Evolutionary conservation across 805 yeast genomes (phyloP).

Genomic region (Candida andamanensis): DNA sequence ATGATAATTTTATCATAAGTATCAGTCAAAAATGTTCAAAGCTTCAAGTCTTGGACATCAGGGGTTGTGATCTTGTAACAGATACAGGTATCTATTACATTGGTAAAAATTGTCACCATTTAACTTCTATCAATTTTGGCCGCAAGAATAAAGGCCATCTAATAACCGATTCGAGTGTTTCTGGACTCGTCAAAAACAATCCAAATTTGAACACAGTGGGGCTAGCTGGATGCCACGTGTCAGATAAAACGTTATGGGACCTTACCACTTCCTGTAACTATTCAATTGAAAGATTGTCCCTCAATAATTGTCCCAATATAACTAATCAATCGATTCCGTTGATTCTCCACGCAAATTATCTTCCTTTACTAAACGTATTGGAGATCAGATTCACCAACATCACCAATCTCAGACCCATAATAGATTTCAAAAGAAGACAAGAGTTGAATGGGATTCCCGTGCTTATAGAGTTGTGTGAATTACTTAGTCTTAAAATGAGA

Average conservation of each 20-base stretch:
- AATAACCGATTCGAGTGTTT: slow-evolving; percentile 66
- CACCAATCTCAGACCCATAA: slow-evolving; percentile 56
- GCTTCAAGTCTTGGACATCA: slow-evolving; percentile 61
- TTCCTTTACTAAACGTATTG: slow-evolving; percentile 61
- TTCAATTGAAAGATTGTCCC: slow-evolving; percentile 57
- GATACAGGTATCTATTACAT: slow-evolving; percentile 73
- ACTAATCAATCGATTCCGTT: slow-evolving; percentile 57
- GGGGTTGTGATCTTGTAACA: slow-evolving; percentile 77
- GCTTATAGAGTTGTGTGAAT: slow-evolving; percentile 75
- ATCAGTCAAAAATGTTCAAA: slow-evolving; percentile 54
- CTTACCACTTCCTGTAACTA: slow-evolving; percentile 50
- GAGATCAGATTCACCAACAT: slow-evolving; percentile 68
- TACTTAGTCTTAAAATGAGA: slow-evolving; percentile 52
- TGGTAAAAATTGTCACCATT: slow-evolving; percentile 52
- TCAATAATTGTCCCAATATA: slow-evolving; percentile 64
- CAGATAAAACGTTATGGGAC: slow-evolving; percentile 79
- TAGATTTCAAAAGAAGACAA: slow-evolving; percentile 59
- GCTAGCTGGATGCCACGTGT: slow-evolving; percentile 79
- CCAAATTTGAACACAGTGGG: slow-evolving; percentile 63
- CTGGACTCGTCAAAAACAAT: slow-evolving; percentile 53
- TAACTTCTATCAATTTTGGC: slow-evolving; percentile 70
- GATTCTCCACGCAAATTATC: slow-evolving; percentile 40
- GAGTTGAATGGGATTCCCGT: slow-evolving; percentile 43
- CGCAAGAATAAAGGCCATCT: slow-evolving; percentile 63
- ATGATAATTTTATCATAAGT: slow-evolving; percentile 51